A percentile compares a stretch with the other conserved stretches of the same genome.
These are phyloP conservation scores for Capsella rubella DNA, from an alignment of 441 rosid species.

Conservation along the genomic window DNA sequence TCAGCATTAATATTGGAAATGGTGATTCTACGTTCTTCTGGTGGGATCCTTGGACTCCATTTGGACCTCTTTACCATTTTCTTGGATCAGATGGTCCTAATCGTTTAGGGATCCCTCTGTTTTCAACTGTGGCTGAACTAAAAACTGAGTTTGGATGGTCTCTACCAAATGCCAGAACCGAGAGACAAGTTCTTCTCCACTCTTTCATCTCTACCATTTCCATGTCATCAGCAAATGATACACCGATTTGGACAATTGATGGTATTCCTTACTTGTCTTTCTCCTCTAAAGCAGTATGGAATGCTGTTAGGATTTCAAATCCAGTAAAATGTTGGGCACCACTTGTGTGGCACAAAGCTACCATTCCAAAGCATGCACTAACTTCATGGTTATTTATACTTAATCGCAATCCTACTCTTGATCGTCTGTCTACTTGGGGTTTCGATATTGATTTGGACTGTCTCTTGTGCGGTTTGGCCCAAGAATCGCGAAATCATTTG, in stretches of 20 bases:
- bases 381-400: neutral
- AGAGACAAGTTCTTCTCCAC: neutral
- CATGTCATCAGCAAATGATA: neutral
- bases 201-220: neutral
- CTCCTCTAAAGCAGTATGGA: neutral
- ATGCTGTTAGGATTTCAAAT: neutral
- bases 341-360: neutral
- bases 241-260: neutral
- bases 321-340: neutral
- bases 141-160: neutral
- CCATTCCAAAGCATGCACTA: neutral
- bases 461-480: neutral
- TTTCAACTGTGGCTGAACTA: neutral
- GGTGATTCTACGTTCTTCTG: too few species aligned
- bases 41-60: too few species aligned
- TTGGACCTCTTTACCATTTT: too few species aligned
- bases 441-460: neutral
- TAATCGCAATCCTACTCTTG: neutral
- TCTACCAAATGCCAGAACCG: neutral
- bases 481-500: neutral
- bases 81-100: neutral
- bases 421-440: neutral
- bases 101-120: neutral
- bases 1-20: too few species aligned
- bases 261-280: neutral